Evolutionary conservation across 306 rosid species (phyloP), one percentile per base, ranked within the genome.

Genomic region (Acacia melanoxylon): DNA sequence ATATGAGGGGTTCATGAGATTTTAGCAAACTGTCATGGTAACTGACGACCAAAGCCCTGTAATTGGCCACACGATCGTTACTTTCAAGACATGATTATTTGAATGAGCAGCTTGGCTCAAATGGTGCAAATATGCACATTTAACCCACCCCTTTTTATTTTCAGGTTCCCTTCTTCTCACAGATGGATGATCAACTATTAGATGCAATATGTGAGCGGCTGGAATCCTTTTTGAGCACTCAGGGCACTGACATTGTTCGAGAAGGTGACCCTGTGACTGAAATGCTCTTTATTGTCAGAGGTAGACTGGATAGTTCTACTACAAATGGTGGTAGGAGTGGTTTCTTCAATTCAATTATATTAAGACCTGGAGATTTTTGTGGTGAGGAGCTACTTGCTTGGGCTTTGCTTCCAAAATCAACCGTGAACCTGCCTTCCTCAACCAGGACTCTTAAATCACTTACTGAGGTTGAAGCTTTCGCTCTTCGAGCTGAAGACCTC

Each of bases 131-230:
- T 51, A 69, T 66, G 46, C 14, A 19, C 40, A 44, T 2, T 70
- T 70, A 44, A 16, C 74, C 40, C 5, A 22, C 15, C 52, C 37
- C 4, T 44, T 45, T 12, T 24, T 13, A 24, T 45, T 45, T 13
- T 44, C 31, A 95, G 99, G 99, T 95, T 62, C 98, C 99, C 49
- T 95, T 95, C 91, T 95, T 95, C 89, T 91, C 97, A 35, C 96
- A 93, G 81, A 95, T 95, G 99, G 99, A 95, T 81, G 98, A 92
- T 87, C 99, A 89, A 84, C 92, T 95, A 66, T 93, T 95, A 33
- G 97, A 95, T 79, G 99, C 99, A 76, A 95, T 95, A 86, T 95
- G 99, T 63, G 98, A 95, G 89, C 94, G 92, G 40, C 90, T 95
- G 74, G 93, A 92, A 16, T 95, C 99, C 35, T 93, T 97, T 78